Conservation (phyloP, 345 rosid species). For the Lepidium africanum region DNA sequence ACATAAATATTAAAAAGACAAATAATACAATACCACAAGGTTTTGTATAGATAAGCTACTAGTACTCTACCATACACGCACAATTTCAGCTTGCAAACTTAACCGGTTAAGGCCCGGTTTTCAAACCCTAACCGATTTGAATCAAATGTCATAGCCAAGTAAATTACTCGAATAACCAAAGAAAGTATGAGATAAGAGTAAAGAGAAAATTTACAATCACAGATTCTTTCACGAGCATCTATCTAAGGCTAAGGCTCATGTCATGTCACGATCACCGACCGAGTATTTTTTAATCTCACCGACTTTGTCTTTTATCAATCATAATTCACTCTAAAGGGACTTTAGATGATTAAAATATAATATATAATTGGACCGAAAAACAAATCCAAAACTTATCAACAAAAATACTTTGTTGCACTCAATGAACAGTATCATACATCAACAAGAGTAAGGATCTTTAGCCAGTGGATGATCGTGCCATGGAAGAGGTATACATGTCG, state of each 20-base stretch:
- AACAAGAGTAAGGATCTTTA: neutral
- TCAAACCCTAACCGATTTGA: neutral
- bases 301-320: constrained; percentile 8
- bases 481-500: constrained; percentile 14
- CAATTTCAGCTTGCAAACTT: constrained; percentile 12
- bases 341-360: neutral
- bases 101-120: neutral
- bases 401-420: constrained; percentile 2
- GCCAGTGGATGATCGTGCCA: constrained; percentile 20
- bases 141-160: neutral
- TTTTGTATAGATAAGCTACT: constrained; percentile 10
- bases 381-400: constrained; percentile 14
- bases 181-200: neutral
- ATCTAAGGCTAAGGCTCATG: constrained; percentile 11
- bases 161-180: neutral
- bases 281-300: constrained; percentile 5
- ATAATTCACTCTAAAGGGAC: neutral
- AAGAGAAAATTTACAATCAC: constrained; percentile 9
- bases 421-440: neutral
- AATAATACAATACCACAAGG: constrained; percentile 29
- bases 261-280: constrained; percentile 25
- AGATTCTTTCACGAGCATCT: constrained; percentile 9
- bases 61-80: neutral
- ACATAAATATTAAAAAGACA: constrained; percentile 7
- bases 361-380: neutral